Evolutionary conservation across 768 basidiomycete genomes (phyloP).

Genomic region (Tubosaeta sp.): DNA sequence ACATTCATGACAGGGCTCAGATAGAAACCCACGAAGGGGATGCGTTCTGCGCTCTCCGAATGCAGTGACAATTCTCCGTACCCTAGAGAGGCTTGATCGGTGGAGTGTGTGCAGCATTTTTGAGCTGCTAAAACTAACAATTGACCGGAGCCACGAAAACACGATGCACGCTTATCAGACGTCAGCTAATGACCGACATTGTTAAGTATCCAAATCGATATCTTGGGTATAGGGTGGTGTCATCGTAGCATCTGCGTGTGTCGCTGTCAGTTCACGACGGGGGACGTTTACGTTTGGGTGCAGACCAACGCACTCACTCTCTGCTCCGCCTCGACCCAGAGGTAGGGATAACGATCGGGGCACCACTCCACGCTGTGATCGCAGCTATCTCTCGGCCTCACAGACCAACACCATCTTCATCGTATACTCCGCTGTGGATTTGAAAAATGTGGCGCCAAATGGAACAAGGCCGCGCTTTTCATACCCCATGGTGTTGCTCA

Average conservation of each 20-base stretch:
- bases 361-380: background rate
- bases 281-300: background rate
- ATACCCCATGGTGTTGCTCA: slow-evolving; percentile 46
- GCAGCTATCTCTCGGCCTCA: background rate
- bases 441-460: slow-evolving; percentile 52
- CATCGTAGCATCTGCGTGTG: slow-evolving; percentile 4
- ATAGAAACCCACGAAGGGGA: background rate
- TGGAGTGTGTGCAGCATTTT: slow-evolving; percentile 1
- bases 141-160: slow-evolving; percentile 1
- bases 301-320: slow-evolving; percentile 5
- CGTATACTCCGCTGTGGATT: slow-evolving; percentile 53
- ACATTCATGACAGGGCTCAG: background rate
- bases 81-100: slow-evolving; percentile 1
- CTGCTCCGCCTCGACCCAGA: background rate
- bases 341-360: background rate
- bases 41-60: background rate
- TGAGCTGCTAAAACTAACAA: slow-evolving; percentile 1
- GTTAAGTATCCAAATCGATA: slow-evolving; percentile 5
- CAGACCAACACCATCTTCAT: slow-evolving; percentile 41
- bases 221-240: slow-evolving; percentile 14
- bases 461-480: slow-evolving; percentile 44
- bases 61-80: background rate
- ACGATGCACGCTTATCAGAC: slow-evolving; percentile 2
- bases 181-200: background rate
- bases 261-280: slow-evolving; percentile 6